Percentiles rank a stretch among this genome's conserved stretches.
phyloP scores from a whole-genome alignment of 108 stramenopile genomes.

The Nannochloropsis salina region DNA sequence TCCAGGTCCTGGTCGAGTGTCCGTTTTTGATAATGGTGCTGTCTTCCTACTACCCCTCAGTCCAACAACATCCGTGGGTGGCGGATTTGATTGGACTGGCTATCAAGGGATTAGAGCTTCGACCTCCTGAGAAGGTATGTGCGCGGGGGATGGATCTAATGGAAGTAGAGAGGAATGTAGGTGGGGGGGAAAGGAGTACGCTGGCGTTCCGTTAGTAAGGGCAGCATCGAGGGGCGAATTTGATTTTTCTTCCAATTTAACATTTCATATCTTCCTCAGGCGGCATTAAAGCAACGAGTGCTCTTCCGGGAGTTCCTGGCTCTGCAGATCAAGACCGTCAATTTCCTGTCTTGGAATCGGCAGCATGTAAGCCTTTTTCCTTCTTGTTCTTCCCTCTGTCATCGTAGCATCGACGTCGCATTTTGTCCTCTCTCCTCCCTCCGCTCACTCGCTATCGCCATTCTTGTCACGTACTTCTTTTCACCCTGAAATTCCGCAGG shows the following conservation, averaged over 20 bases:
- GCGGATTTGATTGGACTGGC: slow-evolving; percentile 67
- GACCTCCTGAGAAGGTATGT: slow-evolving; percentile 48
- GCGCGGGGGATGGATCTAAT: background rate
- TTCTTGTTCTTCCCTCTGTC: background rate
- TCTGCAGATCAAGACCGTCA: background rate
- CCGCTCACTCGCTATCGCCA: background rate
- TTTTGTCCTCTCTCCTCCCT: background rate
- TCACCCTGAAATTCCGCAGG: background rate
- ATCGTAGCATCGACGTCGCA: background rate
- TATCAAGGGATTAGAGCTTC: slow-evolving; percentile 75
- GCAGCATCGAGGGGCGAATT: background rate
- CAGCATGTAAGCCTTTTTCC: background rate
- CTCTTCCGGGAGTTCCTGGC: background rate
- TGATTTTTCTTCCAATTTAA: background rate
- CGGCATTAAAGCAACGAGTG: background rate
- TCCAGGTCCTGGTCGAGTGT: slow-evolving; percentile 75
- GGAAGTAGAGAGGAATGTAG: background rate
- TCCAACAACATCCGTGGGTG: background rate
- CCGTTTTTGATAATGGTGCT: slow-evolving; percentile 83
- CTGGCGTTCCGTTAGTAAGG: background rate
- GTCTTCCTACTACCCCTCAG: slow-evolving; percentile 34
- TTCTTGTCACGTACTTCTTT: too few species aligned
- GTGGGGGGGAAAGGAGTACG: background rate
- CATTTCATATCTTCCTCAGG: background rate
- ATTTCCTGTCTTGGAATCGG: slow-evolving; percentile 16